Evolutionary conservation across 2,329 filamentous ascomycete species (phyloP).

Genomic region (Aspergillus costaricaensis): DNA sequence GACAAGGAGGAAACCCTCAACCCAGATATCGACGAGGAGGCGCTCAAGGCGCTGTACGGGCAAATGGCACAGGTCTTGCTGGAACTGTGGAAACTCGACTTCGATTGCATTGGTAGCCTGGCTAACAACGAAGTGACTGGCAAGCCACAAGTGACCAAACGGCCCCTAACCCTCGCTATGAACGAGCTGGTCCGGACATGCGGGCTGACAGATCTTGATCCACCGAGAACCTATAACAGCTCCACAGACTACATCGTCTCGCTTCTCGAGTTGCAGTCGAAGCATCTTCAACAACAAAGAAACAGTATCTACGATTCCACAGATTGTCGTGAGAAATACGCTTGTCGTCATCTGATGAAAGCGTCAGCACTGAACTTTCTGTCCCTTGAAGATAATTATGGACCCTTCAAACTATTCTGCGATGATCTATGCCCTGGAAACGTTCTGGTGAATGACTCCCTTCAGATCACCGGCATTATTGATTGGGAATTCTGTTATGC

Average conservation of each 20-base stretch:
- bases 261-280: conserved; percentile 1
- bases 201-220: neutral
- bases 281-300: conserved; percentile 2
- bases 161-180: neutral
- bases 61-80: conserved; percentile 14
- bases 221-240: conserved; percentile 1
- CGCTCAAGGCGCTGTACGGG: conserved; percentile 2
- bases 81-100: conserved; percentile 7
- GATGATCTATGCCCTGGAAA: conserved; percentile 33
- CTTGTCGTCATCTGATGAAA: conserved; percentile 12
- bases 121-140: neutral
- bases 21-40: neutral
- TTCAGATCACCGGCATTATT: conserved; percentile 24
- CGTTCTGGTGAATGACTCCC: conserved; percentile 25
- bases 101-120: conserved; percentile 8
- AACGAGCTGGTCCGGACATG: conserved; percentile 13
- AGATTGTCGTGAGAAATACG: conserved; percentile 13
- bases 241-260: conserved; percentile 11
- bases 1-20: neutral
- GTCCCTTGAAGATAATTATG: conserved; percentile 3
- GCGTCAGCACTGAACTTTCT: conserved; percentile 2
- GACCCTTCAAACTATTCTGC: conserved; percentile 27
- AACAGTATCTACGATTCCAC: conserved; percentile 11
- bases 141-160: neutral
- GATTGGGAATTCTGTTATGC: conserved; percentile 35